Conservation (phyloP, 192 early-diverging fungal genomes). For the Coemansia sp. region DNA sequence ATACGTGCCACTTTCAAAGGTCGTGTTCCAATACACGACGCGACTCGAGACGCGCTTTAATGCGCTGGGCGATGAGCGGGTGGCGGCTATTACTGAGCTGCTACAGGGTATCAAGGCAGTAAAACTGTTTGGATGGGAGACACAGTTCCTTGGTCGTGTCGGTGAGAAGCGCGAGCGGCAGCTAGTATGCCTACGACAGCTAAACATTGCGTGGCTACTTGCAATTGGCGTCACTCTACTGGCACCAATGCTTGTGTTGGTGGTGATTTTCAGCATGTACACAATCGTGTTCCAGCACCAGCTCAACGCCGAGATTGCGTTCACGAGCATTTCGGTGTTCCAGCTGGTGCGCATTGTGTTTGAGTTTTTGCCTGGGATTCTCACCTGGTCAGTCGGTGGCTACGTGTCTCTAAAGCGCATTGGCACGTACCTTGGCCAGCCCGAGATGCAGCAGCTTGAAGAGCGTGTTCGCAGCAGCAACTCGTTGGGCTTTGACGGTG, state of each 20-base stretch:
- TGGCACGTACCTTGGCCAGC: conserved; percentile 70
- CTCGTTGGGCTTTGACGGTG: conserved; percentile 29
- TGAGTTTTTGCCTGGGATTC: conserved; percentile 61
- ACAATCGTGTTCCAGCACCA: conserved; percentile 57
- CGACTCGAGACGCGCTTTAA: conserved; percentile 63
- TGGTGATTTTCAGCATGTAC: conserved; percentile 61
- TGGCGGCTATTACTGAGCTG: conserved; percentile 78
- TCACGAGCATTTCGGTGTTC: conserved; percentile 73
- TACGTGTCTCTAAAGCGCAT: conserved; percentile 68
- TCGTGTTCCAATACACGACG: conserved; percentile 54
- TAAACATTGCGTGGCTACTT: conserved; percentile 56
- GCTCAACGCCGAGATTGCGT: conserved; percentile 64
- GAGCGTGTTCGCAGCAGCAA: conserved; percentile 19
- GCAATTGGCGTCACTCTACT: conserved; percentile 57
- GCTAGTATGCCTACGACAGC: conserved; percentile 55
- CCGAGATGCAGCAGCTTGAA: conserved; percentile 61
- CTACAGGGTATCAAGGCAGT: conserved; percentile 87
- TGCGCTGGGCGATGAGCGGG: conserved; percentile 67
- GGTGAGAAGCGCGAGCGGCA: conserved; percentile 65
- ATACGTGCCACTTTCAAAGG: conserved; percentile 58
- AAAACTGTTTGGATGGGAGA: conserved; percentile 88
- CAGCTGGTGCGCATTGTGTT: conserved; percentile 64
- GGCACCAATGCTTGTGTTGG: conserved; percentile 63
- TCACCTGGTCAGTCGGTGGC: conserved; percentile 61
- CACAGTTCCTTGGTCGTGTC: conserved; percentile 66